A percentile compares a stretch with the other conserved stretches of the same genome.
Evolutionary conservation across 306 rosid genomes (phyloP).

Genomic region (Cajanus cajan): DNA sequence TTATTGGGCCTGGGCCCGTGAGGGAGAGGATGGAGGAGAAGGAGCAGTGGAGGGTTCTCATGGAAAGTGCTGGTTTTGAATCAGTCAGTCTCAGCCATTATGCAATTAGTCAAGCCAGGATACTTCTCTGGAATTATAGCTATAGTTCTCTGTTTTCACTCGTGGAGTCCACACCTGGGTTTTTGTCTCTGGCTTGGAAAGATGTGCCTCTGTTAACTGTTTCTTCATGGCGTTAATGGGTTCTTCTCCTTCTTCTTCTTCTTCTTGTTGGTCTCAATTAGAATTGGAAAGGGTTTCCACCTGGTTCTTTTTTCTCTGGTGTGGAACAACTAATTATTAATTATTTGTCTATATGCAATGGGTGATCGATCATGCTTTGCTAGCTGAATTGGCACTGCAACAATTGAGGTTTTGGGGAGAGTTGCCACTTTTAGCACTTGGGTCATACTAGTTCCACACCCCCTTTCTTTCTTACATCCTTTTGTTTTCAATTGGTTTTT

Average conservation of each 20-base stretch:
- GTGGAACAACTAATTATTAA: conserved; percentile 44
- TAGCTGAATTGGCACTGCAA: conserved; percentile 24
- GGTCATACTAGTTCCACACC: conserved; percentile 36
- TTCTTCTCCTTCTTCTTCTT: neutral
- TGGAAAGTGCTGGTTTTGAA: conserved; percentile 73
- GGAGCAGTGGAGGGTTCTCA: conserved; percentile 70
- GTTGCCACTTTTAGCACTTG: conserved; percentile 34
- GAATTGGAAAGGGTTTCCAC: conserved; percentile 44
- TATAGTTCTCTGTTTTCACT: conserved; percentile 60
- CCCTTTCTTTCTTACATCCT: neutral
- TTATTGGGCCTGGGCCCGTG: conserved; percentile 45
- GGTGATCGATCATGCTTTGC: conserved; percentile 36
- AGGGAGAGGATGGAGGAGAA: conserved; percentile 76
- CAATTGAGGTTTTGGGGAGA: conserved; percentile 18
- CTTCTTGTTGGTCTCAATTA: too few relatives aligned
- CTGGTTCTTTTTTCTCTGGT: conserved; percentile 75
- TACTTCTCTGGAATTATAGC: conserved; percentile 75
- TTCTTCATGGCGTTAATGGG: conserved; percentile 83
- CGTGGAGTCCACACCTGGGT: conserved; percentile 58
- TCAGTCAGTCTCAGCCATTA: conserved; percentile 75
- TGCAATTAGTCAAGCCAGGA: conserved; percentile 83
- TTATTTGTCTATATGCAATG: conserved; percentile 48
- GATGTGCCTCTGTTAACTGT: conserved; percentile 77
- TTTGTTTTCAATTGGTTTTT: conserved; percentile 28
- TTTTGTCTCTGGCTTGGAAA: conserved; percentile 86